phyloP scores from a whole-genome alignment of 2,329 filamentous ascomycete genomes.

The Aspergillus sojae region DNA sequence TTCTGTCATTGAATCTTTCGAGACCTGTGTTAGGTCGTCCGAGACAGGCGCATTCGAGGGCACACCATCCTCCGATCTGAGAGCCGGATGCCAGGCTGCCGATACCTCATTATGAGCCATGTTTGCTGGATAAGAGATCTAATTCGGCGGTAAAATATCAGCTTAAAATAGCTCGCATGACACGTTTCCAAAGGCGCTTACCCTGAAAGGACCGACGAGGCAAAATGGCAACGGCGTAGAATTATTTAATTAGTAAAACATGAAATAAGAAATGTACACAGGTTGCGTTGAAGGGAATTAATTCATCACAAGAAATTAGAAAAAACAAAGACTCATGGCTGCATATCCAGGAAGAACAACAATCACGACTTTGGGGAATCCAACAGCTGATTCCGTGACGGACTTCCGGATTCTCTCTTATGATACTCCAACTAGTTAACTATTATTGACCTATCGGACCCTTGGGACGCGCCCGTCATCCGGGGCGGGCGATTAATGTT shows the following conservation, averaged over 20 bases:
- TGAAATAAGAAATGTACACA: slow-evolving; percentile 10
- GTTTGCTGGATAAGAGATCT: slow-evolving; percentile 12
- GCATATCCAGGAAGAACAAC: slow-evolving; percentile 3
- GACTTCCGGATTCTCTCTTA: slow-evolving; percentile 3
- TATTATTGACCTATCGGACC: slow-evolving; percentile 4
- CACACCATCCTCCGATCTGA: slow-evolving; percentile 47
- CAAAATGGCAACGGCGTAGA: slow-evolving; percentile 12
- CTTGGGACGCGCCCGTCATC: slow-evolving; percentile 14
- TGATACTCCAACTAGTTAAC: background rate
- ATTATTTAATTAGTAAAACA: slow-evolving; percentile 11
- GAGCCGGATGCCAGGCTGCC: slow-evolving; percentile 59
- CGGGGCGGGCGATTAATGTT: slow-evolving; percentile 14
- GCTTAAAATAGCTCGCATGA: slow-evolving; percentile 23
- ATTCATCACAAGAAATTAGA: slow-evolving; percentile 9
- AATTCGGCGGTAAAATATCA: slow-evolving; percentile 14
- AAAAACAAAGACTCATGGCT: slow-evolving; percentile 5
- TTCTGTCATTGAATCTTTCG: background rate
- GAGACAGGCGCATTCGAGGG: slow-evolving; percentile 17
- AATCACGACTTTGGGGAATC: background rate
- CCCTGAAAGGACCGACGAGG: slow-evolving; percentile 23
- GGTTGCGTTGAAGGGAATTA: background rate
- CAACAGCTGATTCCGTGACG: slow-evolving; percentile 5
- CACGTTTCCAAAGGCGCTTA: slow-evolving; percentile 30
- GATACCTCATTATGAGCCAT: slow-evolving; percentile 29
- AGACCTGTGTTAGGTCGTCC: slow-evolving; percentile 14